A percentile compares a stretch with the other conserved stretches of the same genome.
Evolutionary conservation across 495 filamentous ascomycete species (phyloP).

Genomic region (Tuber magnatum): DNA sequence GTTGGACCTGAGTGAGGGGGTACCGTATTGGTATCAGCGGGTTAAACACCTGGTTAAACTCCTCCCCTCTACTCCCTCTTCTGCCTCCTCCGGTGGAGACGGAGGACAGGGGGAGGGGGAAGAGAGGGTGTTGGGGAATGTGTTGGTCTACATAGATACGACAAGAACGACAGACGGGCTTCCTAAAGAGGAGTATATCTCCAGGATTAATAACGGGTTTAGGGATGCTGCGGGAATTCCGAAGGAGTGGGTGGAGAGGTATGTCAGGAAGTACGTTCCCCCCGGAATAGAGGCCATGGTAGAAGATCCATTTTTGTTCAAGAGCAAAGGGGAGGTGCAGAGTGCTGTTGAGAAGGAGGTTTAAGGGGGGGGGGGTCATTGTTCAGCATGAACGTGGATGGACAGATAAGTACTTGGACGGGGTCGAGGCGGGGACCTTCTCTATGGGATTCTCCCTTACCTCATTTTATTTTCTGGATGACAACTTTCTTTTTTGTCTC

Average conservation of each 20-base stretch:
- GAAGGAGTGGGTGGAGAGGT: conserved; percentile 50
- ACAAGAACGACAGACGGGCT: conserved; percentile 40
- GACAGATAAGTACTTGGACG: not conserved
- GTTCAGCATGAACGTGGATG: not conserved
- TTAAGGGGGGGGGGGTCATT: not conserved
- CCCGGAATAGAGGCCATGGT: conserved; percentile 6
- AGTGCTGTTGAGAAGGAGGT: not conserved
- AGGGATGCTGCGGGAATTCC: conserved; percentile 58
- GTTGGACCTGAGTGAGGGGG: conserved; percentile 54
- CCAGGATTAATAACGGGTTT: conserved; percentile 62
- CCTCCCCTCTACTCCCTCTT: conserved; percentile 18
- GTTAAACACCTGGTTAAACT: conserved; percentile 11
- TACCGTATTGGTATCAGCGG: conserved; percentile 51
- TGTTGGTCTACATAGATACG: conserved; percentile 56
- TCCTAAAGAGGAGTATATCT: conserved; percentile 58
- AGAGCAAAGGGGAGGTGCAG: not conserved
- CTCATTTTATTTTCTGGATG: not conserved
- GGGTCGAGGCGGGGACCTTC: not conserved
- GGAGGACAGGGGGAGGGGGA: conserved; percentile 14
- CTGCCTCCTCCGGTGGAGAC: conserved; percentile 8
- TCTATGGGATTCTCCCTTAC: not conserved
- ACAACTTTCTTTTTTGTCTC: not conserved
- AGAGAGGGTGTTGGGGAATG: conserved; percentile 33
- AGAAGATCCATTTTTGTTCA: conserved; percentile 31
- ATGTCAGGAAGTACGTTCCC: conserved; percentile 55